Evolutionary conservation across 2,329 filamentous ascomycete genomes (phyloP).

Genomic region (Paecilomyces formosus): DNA sequence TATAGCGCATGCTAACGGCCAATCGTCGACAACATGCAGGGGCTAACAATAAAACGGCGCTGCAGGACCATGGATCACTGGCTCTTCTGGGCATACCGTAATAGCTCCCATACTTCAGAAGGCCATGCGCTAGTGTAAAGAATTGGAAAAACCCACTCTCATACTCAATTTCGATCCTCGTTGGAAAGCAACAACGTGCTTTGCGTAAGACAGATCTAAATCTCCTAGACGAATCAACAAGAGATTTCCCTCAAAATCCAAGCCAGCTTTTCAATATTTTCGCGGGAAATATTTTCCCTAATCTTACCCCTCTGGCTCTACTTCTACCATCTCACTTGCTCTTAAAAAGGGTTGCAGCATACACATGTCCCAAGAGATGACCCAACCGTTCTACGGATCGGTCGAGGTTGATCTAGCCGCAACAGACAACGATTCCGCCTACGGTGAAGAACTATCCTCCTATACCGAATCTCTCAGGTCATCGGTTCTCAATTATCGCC

Average conservation of each 20-base stretch:
- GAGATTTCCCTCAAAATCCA: background rate
- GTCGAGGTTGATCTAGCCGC: background rate
- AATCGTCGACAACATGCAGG: background rate
- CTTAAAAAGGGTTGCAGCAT: background rate
- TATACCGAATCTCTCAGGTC: constrained; percentile 14
- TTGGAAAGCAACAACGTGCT: background rate
- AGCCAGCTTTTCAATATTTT: background rate
- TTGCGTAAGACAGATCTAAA: background rate
- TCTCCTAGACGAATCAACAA: background rate
- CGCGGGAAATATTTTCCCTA: background rate
- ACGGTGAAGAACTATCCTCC: background rate
- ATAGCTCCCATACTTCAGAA: background rate
- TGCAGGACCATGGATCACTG: background rate
- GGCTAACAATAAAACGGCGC: background rate
- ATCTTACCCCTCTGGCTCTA: background rate
- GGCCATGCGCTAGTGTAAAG: background rate
- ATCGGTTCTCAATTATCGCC: constrained; percentile 12
- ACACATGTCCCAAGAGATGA: background rate
- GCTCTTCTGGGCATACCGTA: background rate
- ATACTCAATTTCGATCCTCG: background rate
- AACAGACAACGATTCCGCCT: background rate
- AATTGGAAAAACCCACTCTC: background rate
- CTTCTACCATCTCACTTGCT: background rate
- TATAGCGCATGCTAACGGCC: background rate
- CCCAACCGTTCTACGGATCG: background rate